Evolutionary conservation across 805 yeast genomes (phyloP).

Genomic region (Kluyveromyces dobzhanskii): DNA sequence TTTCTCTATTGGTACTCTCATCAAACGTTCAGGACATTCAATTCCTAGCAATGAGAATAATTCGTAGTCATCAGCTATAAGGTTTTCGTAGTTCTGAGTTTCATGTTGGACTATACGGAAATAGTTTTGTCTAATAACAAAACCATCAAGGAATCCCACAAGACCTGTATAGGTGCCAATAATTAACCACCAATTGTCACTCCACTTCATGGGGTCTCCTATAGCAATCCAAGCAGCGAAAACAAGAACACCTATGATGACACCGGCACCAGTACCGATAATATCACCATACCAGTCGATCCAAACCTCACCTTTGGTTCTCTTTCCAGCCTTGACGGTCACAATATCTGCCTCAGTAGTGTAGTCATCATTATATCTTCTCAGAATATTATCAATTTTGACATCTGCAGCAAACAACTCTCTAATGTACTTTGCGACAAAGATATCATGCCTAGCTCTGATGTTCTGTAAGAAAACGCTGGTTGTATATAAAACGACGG

Average conservation of each 20-base stretch:
- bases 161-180: slow-evolving; percentile 41
- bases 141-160: slow-evolving; percentile 37
- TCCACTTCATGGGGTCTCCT: slow-evolving; percentile 32
- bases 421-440: slow-evolving; percentile 17
- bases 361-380: slow-evolving; percentile 17
- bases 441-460: slow-evolving; percentile 31
- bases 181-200: slow-evolving; percentile 37
- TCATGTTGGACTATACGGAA: slow-evolving; percentile 22
- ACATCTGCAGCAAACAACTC: slow-evolving; percentile 22
- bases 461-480: slow-evolving; percentile 34
- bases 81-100: slow-evolving; percentile 19
- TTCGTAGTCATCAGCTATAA: slow-evolving; percentile 28
- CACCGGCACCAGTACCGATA: slow-evolving; percentile 37
- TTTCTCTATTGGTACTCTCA: slow-evolving; percentile 6
- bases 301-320: slow-evolving; percentile 14
- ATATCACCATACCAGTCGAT: slow-evolving; percentile 36
- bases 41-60: slow-evolving; percentile 24
- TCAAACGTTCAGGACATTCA: slow-evolving; percentile 16
- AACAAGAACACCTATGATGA: slow-evolving; percentile 27
- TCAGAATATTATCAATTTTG: slow-evolving; percentile 22
- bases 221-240: slow-evolving; percentile 32
- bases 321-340: slow-evolving; percentile 11
- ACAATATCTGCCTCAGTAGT: slow-evolving; percentile 21
- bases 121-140: slow-evolving; percentile 33
- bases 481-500: slow-evolving; percentile 30